Percentiles rank a stretch among this genome's conserved stretches.
These are phyloP conservation scores for Chlorella sp. DNA, from an alignment of 139 green algal genomes.

Conservation along the genomic window DNA sequence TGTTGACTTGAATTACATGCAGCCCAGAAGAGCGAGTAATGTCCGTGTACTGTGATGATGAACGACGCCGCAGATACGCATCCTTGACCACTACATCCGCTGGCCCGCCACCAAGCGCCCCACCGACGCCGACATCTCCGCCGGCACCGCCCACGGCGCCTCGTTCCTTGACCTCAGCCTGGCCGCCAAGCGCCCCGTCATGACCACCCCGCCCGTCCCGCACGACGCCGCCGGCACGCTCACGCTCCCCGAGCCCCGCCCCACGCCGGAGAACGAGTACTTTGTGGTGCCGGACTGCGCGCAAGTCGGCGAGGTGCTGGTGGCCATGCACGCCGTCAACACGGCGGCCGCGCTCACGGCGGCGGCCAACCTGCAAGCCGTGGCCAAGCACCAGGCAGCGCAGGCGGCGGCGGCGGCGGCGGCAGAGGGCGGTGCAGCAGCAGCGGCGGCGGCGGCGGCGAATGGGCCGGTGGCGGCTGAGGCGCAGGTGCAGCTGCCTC, in stretches of 20 bases:
- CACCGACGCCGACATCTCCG: neutral
- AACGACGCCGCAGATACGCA: neutral
- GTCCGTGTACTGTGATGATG: no score
- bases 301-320: neutral
- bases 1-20: no score
- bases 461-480: neutral
- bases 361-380: no score
- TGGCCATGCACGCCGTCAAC: neutral
- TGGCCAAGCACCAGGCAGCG: no score
- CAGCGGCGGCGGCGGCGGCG: neutral
- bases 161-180: neutral
- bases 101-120: neutral
- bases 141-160: no score
- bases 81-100: neutral
- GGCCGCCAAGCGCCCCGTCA: neutral
- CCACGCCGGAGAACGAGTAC: no score
- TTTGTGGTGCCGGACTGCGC: neutral
- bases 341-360: neutral
- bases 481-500: no score
- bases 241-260: no score
- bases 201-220: no score
- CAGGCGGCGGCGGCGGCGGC: neutral
- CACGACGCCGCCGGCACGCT: no score
- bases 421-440: neutral
- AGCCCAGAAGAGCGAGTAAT: no score